phyloP scores from a whole-genome alignment of 768 basidiomycete species.

The Coprinellus micaceus region DNA sequence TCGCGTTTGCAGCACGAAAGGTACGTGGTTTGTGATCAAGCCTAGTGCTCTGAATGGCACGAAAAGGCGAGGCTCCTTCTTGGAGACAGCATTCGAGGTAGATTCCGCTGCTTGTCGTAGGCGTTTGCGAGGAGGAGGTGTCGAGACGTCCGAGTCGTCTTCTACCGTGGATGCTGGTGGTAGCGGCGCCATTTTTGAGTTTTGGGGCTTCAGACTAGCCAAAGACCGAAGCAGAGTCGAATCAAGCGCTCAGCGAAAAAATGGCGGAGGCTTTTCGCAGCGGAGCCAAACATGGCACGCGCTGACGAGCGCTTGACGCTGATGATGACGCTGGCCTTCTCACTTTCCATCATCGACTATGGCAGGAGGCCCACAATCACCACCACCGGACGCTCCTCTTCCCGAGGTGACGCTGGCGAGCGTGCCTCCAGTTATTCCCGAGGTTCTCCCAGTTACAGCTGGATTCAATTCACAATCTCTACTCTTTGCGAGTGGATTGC shows the following conservation, averaged over 20 bases:
- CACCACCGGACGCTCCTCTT: too few species aligned
- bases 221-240: neutral
- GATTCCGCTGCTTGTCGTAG: slow-evolving; percentile 32
- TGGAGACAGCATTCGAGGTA: slow-evolving; percentile 11
- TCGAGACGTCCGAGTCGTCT: slow-evolving; percentile 15
- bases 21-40: slow-evolving; percentile 85
- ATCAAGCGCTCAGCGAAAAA: neutral
- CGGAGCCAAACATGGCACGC: slow-evolving; percentile 1
- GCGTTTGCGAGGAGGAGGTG: slow-evolving; percentile 50
- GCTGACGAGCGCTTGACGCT: neutral
- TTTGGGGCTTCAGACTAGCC: neutral
- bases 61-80: slow-evolving; percentile 58
- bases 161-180: too few species aligned
- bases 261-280: neutral
- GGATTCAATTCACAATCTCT: slow-evolving; percentile 38
- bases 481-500: slow-evolving; percentile 37
- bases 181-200: neutral
- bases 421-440: slow-evolving; percentile 25
- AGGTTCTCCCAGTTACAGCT: slow-evolving; percentile 32
- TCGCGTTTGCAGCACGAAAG: slow-evolving; percentile 83
- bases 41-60: slow-evolving; percentile 96
- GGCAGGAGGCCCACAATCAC: too few species aligned
- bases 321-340: neutral
- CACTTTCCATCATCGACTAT: slow-evolving; percentile 4
- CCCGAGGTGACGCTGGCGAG: too few species aligned